Conservation (phyloP, 345 rosid species). For the Syzygium jambos region DNA sequence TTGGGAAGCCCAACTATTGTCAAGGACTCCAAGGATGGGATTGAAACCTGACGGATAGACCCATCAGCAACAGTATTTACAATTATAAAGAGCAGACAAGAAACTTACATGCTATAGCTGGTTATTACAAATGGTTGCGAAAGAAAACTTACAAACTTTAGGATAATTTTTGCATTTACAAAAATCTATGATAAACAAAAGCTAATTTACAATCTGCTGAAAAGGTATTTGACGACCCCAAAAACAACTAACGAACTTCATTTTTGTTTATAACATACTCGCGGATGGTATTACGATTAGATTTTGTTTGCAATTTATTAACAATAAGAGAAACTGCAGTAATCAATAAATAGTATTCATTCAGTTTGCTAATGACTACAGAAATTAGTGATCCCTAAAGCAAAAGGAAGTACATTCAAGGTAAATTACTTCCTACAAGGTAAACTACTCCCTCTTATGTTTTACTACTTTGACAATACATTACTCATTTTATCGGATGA, state of each 20-base stretch:
- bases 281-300: no score
- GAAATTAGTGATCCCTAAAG: background rate
- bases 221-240: background rate
- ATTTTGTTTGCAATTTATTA: background rate
- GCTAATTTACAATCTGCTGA: background rate
- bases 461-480: background rate
- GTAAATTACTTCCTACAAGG: background rate
- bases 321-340: fast-evolving
- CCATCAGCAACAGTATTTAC: background rate
- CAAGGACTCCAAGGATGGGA: background rate
- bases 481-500: background rate
- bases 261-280: no score
- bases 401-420: background rate
- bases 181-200: background rate
- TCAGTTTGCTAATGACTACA: fast-evolving
- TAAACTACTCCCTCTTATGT: background rate
- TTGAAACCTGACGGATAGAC: fast-evolving
- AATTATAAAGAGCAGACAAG: fast-evolving
- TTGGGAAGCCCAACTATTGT: background rate
- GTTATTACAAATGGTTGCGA: no score
- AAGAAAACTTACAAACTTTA: background rate
- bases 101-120: background rate
- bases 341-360: background rate
- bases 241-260: background rate
- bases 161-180: background rate